Conservation (phyloP, 2,329 filamentous ascomycete species). For the Sclerotinia sclerotiorum region DNA sequence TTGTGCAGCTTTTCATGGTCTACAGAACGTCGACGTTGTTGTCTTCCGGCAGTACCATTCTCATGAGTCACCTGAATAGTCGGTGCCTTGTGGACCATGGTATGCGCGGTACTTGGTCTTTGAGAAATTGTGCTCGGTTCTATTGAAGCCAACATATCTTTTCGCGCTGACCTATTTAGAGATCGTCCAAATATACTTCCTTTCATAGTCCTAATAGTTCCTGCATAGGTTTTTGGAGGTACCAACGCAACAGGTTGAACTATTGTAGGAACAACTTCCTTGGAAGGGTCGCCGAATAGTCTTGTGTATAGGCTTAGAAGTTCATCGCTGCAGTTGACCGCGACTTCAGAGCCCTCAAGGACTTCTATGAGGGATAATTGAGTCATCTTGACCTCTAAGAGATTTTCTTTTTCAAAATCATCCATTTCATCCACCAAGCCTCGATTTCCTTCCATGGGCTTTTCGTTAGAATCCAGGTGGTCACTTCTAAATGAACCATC, state of each 20-base stretch:
- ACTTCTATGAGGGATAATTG: conserved; percentile 83
- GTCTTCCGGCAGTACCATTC: conserved; percentile 46
- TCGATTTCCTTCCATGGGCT: conserved; percentile 35
- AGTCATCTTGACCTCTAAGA: conserved; percentile 95
- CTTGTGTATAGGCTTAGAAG: conserved; percentile 77
- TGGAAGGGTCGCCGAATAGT: conserved; percentile 68
- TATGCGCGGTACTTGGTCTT: conserved; percentile 38
- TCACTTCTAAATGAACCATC: conserved; percentile 58
- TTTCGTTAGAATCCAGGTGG: conserved; percentile 56
- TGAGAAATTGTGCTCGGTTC: conserved; percentile 39
- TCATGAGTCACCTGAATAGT: conserved; percentile 77
- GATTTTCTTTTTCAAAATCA: conserved; percentile 76
- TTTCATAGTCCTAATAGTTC: conserved; percentile 67
- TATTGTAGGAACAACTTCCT: conserved; percentile 26
- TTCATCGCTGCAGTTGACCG: conserved; percentile 86
- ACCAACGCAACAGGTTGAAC: background rate
- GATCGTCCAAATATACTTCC: conserved; percentile 75
- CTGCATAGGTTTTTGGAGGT: conserved; percentile 67
- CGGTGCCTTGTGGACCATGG: conserved; percentile 48
- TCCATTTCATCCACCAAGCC: conserved; percentile 78
- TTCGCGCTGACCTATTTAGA: conserved; percentile 45
- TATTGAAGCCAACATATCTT: conserved; percentile 43
- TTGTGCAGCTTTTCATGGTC: conserved; percentile 42
- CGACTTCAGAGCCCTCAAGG: conserved; percentile 77
- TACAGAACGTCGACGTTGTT: conserved; percentile 25